Evolutionary conservation across 225 moss, liverwort and hornwort genomes (phyloP).

Genomic region (Bryum argenteum): DNA sequence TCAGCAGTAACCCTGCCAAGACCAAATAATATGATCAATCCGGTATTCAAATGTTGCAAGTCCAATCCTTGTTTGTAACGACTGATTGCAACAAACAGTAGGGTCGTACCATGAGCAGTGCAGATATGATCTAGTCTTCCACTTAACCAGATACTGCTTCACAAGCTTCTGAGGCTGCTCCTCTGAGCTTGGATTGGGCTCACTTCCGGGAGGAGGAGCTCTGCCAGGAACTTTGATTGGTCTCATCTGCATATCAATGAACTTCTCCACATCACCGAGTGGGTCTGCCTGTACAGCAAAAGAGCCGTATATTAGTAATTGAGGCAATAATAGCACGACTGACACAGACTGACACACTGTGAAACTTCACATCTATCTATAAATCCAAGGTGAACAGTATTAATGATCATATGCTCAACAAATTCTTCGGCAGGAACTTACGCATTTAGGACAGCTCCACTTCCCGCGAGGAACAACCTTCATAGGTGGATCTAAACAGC

Average conservation of each 20-base stretch:
- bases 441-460: constrained; percentile 99
- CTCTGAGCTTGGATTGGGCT: constrained; percentile 50
- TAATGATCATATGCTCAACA: not conserved
- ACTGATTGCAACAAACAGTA: not conserved
- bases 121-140: constrained; percentile 90
- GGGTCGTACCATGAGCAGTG: constrained; percentile 93
- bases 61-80: not conserved
- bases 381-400: constrained; percentile 2
- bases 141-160: constrained; percentile 97
- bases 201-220: constrained; percentile 37
- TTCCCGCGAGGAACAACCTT: constrained; percentile 95
- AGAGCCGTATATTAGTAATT: constrained; percentile 24
- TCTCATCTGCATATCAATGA: constrained; percentile 92
- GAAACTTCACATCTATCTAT: not conserved
- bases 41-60: not conserved
- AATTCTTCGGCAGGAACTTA: constrained; percentile 51
- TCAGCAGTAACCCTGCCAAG: constrained; percentile 80
- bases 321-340: constrained; percentile 9
- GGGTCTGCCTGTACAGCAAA: constrained; percentile 77
- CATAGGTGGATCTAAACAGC: constrained; percentile 96
- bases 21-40: constrained; percentile 20
- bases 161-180: constrained; percentile 73
- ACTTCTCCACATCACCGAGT: constrained; percentile 91
- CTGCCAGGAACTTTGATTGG: constrained; percentile 64
- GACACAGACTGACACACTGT: not conserved